Evolutionary conservation across 371 early-diverging fungal genomes (phyloP).

Genomic region (Parasitella parasitica): DNA sequence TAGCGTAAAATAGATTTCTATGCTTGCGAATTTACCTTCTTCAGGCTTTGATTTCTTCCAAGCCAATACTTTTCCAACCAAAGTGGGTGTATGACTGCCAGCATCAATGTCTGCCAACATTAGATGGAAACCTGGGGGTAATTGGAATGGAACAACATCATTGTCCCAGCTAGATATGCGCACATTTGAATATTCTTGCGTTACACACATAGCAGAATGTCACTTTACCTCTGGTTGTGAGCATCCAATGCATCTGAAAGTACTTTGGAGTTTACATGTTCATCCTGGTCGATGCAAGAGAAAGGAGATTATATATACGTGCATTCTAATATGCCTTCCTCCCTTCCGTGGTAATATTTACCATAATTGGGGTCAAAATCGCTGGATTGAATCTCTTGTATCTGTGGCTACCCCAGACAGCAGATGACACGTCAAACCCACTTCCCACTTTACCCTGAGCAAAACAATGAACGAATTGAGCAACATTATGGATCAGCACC

Average conservation of each 20-base stretch:
- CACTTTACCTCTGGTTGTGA: constrained; percentile 27
- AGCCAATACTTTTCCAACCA: constrained; percentile 83
- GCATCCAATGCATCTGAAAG: constrained; percentile 29
- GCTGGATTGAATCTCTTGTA: constrained; percentile 84
- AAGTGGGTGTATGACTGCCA: constrained; percentile 90
- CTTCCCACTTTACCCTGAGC: constrained; percentile 98
- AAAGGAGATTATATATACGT: background rate
- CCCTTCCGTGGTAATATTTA: constrained; percentile 8
- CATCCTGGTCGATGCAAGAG: constrained; percentile 18
- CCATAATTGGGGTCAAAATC: constrained; percentile 66
- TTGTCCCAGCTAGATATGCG: constrained; percentile 69
- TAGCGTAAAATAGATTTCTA: background rate
- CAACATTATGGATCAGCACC: constrained; percentile 73
- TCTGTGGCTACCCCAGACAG: constrained; percentile 85
- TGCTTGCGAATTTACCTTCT: constrained; percentile 27
- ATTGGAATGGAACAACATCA: constrained; percentile 54
- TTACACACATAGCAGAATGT: too few relatives aligned
- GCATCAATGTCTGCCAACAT: constrained; percentile 91
- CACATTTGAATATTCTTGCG: background rate
- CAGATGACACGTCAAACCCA: constrained; percentile 95
- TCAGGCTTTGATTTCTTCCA: constrained; percentile 78
- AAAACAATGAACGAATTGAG: constrained; percentile 91
- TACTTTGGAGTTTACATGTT: constrained; percentile 24
- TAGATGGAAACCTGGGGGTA: constrained; percentile 77
- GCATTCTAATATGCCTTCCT: background rate